These are phyloP conservation scores for Fraxinus ornus DNA, from an alignment of 305 asterid species.

Conservation along the genomic window DNA sequence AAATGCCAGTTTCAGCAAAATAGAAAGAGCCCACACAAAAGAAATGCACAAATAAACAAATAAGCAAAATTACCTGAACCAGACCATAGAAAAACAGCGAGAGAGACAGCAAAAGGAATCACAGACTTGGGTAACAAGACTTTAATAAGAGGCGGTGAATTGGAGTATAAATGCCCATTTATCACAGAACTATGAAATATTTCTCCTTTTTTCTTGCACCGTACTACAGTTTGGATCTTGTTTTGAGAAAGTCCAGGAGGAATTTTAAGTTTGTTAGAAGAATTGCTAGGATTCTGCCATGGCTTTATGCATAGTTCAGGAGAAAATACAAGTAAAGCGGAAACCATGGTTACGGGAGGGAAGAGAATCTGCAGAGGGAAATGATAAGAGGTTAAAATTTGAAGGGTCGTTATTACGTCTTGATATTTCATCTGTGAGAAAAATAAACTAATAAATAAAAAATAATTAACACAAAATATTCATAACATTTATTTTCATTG, in stretches of 20 bases:
- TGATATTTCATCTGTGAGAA: not conserved
- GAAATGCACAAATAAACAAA: slow-evolving; percentile 1
- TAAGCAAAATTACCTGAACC: slow-evolving; percentile 38
- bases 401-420: slow-evolving; percentile 22
- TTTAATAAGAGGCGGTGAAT: slow-evolving; percentile 14
- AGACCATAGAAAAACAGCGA: slow-evolving; percentile 45
- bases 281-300: slow-evolving; percentile 16
- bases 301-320: slow-evolving; percentile 16
- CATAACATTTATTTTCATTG: too few relatives aligned
- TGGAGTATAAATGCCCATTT: slow-evolving; percentile 13
- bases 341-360: slow-evolving; percentile 31
- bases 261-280: slow-evolving; percentile 19
- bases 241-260: slow-evolving; percentile 14
- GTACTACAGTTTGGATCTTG: slow-evolving; percentile 18
- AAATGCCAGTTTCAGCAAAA: not conserved
- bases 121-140: slow-evolving; percentile 31
- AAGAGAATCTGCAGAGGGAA: slow-evolving; percentile 1
- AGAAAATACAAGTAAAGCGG: slow-evolving; percentile 39
- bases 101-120: slow-evolving; percentile 49
- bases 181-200: not conserved
- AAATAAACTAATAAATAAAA: too few relatives aligned
- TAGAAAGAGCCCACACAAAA: slow-evolving; percentile 1
- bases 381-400: slow-evolving; percentile 26
- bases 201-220: slow-evolving; percentile 28
- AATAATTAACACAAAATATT: too few relatives aligned